Base-by-base conservation (phyloP, 306 rosid genomes). In the Gillenia trifoliata region DNA sequence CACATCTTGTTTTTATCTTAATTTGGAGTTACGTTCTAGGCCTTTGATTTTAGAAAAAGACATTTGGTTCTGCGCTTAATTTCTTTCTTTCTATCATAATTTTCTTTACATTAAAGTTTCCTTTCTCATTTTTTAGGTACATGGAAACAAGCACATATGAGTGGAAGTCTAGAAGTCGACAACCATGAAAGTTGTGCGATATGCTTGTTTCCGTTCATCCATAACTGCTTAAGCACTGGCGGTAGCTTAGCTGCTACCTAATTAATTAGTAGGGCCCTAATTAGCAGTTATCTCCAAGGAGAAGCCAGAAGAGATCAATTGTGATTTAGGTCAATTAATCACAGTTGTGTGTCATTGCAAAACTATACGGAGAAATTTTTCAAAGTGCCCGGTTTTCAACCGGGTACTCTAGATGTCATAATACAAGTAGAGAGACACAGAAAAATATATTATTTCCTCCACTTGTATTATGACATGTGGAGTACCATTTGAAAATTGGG, bases 21-120 rank as follows among this genome's bases (percentile, higher is more conserved):
- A 28, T 75, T 65, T 75, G 70, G 64, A 30, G 68, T 57, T 16
- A 19, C 49, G 71, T 76, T 64, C 70, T 22, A 70, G 4, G 67
- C 12, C 77, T 28, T n/a, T 17, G 76, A 71, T 64, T 64, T 78
- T 56, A 12, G 16, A 64, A 62, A 69, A 62, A 17, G 55, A 64
- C 45, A 7, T 40, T 45, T 57, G 75, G 67, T 36, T 72, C 20
- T 38, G 17, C 1, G 50, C 33, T 45, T 45, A 45, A 45, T 16
- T 45, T 45, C 52, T 15, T 45, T 12, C 4, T 6, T 17, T 50
- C 28, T 38, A 65, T 65, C 20, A n/a, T 65, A 65, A 38, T 8
- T 57, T 57, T 16, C 64, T 5, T 57, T 29, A 57, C 29, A 25
- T 29, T 15, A 61, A 61, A 23, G 6, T 61, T 29, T 61, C 17